These are phyloP conservation scores for Coleophoma crateriformis DNA, from an alignment of 2,329 filamentous ascomycete species.

Conservation along the genomic window DNA sequence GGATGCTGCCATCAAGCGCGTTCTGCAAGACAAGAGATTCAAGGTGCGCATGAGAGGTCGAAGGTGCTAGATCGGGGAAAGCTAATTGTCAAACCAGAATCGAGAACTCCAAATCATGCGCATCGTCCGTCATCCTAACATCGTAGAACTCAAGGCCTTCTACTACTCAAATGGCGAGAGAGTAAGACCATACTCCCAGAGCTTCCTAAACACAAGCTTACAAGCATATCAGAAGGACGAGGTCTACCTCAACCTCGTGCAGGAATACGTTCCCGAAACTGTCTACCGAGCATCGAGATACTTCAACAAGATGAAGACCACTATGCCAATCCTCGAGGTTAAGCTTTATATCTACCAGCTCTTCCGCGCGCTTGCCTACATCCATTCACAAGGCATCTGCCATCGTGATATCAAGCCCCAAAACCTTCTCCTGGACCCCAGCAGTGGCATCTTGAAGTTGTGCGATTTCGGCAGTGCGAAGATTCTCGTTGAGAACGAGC, in stretches of 20 bases:
- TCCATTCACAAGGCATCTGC: conserved; percentile 98
- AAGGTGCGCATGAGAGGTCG: conserved; percentile 59
- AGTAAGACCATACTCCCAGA: conserved; percentile 48
- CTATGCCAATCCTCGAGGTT: conserved; percentile 97
- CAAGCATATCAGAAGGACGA: conserved; percentile 74
- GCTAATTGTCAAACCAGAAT: conserved; percentile 58
- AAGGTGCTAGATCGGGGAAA: conserved; percentile 1
- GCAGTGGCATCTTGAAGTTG: conserved; percentile 87
- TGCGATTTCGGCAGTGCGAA: conserved; percentile 99
- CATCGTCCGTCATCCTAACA: conserved; percentile 97
- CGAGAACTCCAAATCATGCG: conserved; percentile 99
- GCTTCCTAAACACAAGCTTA: conserved; percentile 8
- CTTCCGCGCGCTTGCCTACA: conserved; percentile 96
- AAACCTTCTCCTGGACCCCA: conserved; percentile 89
- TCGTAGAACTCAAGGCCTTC: conserved; percentile 97
- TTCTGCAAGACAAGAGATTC: conserved; percentile 98
- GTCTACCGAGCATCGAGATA: conserved; percentile 97
- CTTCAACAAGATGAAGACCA: conserved; percentile 99
- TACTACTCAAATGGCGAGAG: conserved; percentile 99
- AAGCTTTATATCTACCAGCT: conserved; percentile 99
- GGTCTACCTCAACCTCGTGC: conserved; percentile 95
- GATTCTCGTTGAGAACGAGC: conserved; percentile 97
- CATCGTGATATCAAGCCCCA: conserved; percentile 99
- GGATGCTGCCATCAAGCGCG: conserved; percentile 97
- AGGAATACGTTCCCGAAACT: conserved; percentile 97